Conservation (phyloP, 768 basidiomycete species). For the Cystobasidium ongulense region DNA sequence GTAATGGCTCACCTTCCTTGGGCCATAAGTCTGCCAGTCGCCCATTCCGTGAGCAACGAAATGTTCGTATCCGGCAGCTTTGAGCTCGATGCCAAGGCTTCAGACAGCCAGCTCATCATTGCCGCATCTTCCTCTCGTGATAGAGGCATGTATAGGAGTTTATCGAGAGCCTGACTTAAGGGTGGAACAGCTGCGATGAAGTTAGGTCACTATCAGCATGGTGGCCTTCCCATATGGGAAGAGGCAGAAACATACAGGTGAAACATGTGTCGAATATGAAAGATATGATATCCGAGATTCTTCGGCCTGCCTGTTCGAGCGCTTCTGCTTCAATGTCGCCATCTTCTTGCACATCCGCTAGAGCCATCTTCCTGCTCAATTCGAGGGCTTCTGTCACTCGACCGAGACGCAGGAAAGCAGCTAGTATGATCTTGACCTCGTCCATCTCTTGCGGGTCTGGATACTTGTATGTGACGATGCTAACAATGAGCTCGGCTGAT, state of each 20-base stretch:
- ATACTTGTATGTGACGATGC: neutral
- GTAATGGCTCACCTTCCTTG: slow-evolving; percentile 9
- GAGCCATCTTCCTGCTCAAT: neutral
- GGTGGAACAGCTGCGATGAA: neutral
- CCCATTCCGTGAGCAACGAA: slow-evolving; percentile 20
- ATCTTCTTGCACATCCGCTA: neutral
- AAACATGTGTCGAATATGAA: slow-evolving; percentile 6
- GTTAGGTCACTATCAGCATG: neutral
- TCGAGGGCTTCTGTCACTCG: neutral
- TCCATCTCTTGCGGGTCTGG: neutral
- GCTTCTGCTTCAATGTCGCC: neutral
- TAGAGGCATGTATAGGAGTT: slow-evolving; percentile 19
- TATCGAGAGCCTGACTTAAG: neutral
- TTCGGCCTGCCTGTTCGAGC: neutral
- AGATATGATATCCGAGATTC: neutral
- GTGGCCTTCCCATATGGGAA: neutral
- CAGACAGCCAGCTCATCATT: slow-evolving; percentile 1
- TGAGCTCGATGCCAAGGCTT: neutral
- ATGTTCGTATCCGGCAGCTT: neutral
- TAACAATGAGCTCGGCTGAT: neutral
- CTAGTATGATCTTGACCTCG: neutral
- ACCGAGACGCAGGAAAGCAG: neutral
- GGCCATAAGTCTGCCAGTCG: slow-evolving; percentile 5
- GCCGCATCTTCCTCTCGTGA: neutral
- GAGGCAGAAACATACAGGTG: neutral